Conservation (phyloP, 495 filamentous ascomycete species). For the Filosporella fistucella region DNA sequence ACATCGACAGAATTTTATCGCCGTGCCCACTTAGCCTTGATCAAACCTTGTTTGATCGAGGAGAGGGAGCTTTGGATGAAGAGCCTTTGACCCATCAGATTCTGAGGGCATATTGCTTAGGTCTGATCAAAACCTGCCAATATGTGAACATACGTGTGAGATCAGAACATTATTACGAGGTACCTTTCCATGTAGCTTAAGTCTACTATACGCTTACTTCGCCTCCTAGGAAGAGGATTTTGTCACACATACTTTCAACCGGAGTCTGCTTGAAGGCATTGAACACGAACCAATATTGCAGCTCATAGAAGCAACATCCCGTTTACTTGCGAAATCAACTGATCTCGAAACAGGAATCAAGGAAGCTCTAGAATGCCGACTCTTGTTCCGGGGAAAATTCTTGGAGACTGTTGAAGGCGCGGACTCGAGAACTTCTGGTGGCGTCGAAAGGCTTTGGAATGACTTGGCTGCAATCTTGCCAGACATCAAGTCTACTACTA, state of each 20-base stretch:
- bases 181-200: conserved; percentile 24
- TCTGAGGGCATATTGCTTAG: conserved; percentile 82
- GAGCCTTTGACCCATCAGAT: conserved; percentile 54
- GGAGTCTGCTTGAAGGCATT: conserved; percentile 64
- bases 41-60: conserved; percentile 59
- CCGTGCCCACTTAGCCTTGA: conserved; percentile 61
- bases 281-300: conserved; percentile 49
- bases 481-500: conserved; percentile 39
- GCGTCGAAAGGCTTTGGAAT: conserved; percentile 40
- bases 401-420: conserved; percentile 45
- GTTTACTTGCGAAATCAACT: conserved; percentile 38
- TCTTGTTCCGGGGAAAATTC: conserved; percentile 62
- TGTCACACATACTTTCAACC: conserved; percentile 75
- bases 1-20: conserved; percentile 80
- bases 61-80: conserved; percentile 25
- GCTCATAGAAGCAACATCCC: conserved; percentile 56
- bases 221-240: conserved; percentile 39
- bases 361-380: conserved; percentile 55
- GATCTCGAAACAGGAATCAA: conserved; percentile 45
- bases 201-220: background rate
- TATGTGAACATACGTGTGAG: conserved; percentile 71
- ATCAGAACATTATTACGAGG: conserved; percentile 83
- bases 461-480: conserved; percentile 38
- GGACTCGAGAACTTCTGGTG: conserved; percentile 28
- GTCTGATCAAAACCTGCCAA: conserved; percentile 75